Evolutionary conservation across 208 protist genomes (phyloP).

Genomic region (Trypanosoma mega): DNA sequence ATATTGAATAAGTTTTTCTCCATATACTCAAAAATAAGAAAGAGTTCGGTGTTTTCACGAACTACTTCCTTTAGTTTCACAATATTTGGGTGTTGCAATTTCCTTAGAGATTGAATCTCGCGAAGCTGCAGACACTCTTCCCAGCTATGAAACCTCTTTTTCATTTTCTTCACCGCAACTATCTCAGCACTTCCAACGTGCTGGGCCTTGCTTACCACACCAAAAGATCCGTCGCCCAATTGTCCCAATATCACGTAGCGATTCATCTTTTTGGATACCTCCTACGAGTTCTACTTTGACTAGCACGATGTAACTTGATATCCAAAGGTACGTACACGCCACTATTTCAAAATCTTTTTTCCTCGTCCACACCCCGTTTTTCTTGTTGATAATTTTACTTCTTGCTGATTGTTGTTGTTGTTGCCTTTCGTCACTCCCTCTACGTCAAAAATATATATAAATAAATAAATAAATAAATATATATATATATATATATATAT

Average conservation of each 20-base stretch:
- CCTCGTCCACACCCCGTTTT: background rate
- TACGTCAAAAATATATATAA: background rate
- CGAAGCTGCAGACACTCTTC: conserved; percentile 97
- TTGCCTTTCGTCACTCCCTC: too few species aligned
- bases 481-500: conserved; percentile 24
- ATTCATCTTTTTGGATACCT: conserved; percentile 69
- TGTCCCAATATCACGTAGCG: conserved; percentile 94
- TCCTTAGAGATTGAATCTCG: conserved; percentile 96
- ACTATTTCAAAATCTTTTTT: conserved; percentile 5
- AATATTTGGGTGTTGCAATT: conserved; percentile 97
- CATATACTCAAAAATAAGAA: conserved; percentile 98
- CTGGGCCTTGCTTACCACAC: conserved; percentile 94
- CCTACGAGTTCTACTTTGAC: background rate
- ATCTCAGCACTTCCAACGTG: conserved; percentile 91
- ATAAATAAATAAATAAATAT: background rate
- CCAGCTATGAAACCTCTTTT: conserved; percentile 97
- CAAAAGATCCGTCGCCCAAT: conserved; percentile 97
- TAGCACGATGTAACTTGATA: background rate
- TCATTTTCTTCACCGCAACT: conserved; percentile 99
- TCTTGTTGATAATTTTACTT: background rate
- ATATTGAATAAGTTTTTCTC: conserved; percentile 97
- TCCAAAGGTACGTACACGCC: too few species aligned
- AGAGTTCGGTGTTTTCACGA: conserved; percentile 96
- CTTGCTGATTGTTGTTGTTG: background rate
- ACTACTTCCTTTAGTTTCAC: conserved; percentile 98